phyloP scores from a whole-genome alignment of 163 green algal genomes.

The Prototheca cutis region DNA sequence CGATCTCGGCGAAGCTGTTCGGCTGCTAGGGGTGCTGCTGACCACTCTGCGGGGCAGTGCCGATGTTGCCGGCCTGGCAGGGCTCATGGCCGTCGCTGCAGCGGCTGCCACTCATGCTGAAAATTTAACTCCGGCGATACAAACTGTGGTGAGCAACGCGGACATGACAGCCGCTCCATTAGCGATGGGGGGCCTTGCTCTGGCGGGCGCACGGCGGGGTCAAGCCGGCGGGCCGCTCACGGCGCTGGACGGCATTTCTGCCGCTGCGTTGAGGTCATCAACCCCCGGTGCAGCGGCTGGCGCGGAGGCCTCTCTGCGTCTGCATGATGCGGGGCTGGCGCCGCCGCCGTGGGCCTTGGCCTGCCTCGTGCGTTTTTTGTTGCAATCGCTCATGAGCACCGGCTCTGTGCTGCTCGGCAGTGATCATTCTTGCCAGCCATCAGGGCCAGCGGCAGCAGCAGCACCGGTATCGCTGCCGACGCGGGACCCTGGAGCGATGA shows the following conservation, averaged over 20 bases:
- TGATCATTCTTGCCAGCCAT: too few species aligned
- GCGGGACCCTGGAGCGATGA: too few species aligned
- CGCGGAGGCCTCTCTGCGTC: neutral
- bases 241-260: neutral
- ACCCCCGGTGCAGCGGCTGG: too few species aligned
- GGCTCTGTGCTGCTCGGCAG: neutral
- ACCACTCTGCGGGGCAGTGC: too few species aligned
- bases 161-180: neutral
- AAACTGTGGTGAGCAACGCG: neutral
- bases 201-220: neutral
- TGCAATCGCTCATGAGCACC: too few species aligned
- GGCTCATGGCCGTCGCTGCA: too few species aligned
- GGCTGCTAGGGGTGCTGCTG: too few species aligned
- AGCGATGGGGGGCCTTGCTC: neutral
- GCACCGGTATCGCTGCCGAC: neutral
- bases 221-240: neutral
- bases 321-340: neutral
- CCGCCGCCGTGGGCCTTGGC: neutral
- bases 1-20: too few species aligned
- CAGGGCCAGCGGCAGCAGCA: too few species aligned
- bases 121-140: too few species aligned
- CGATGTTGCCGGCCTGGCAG: too few species aligned
- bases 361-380: neutral
- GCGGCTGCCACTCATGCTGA: too few species aligned
- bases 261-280: neutral